Evolutionary conservation across 2,329 filamentous ascomycete genomes (phyloP).

Genomic region (Sclerotinia sclerotiorum): DNA sequence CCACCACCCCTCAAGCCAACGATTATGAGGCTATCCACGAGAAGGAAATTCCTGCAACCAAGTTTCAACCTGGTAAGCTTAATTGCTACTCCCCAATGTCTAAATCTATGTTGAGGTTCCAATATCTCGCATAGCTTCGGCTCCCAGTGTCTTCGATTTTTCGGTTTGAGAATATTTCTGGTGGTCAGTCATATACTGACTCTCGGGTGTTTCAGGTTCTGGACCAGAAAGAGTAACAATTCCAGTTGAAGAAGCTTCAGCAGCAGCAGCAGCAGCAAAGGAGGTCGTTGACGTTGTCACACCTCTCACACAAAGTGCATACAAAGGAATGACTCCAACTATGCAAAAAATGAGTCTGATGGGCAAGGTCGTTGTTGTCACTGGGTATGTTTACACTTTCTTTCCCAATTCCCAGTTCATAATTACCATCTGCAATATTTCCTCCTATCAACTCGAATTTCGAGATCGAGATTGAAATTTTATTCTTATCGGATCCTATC

Average conservation of each 20-base stretch:
- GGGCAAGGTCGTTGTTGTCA: conserved; percentile 70
- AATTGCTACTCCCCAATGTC: not conserved
- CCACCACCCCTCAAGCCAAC: conserved; percentile 27
- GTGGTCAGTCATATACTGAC: conserved; percentile 7
- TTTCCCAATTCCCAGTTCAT: not conserved
- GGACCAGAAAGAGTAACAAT: conserved; percentile 32
- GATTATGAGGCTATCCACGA: conserved; percentile 37
- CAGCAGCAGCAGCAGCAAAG: conserved; percentile 19
- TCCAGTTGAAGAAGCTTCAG: conserved; percentile 31
- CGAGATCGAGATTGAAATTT: not conserved
- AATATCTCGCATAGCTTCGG: not conserved
- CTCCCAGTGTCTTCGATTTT: not conserved
- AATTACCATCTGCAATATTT: too few relatives aligned
- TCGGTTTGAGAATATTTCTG: not conserved
- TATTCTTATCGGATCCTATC: not conserved
- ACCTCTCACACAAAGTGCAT: conserved; percentile 55
- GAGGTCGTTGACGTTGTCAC: conserved; percentile 31
- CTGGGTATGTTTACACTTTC: conserved; percentile 55
- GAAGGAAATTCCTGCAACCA: conserved; percentile 33
- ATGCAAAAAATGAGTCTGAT: conserved; percentile 68
- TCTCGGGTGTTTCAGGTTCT: conserved; percentile 10
- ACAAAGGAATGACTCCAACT: conserved; percentile 59
- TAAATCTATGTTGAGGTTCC: not conserved
- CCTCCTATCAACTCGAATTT: not conserved
- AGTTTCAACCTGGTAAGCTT: conserved; percentile 17